Conservation (phyloP, 176 grass and related monocot species). For the Pontederia paniculata region DNA sequence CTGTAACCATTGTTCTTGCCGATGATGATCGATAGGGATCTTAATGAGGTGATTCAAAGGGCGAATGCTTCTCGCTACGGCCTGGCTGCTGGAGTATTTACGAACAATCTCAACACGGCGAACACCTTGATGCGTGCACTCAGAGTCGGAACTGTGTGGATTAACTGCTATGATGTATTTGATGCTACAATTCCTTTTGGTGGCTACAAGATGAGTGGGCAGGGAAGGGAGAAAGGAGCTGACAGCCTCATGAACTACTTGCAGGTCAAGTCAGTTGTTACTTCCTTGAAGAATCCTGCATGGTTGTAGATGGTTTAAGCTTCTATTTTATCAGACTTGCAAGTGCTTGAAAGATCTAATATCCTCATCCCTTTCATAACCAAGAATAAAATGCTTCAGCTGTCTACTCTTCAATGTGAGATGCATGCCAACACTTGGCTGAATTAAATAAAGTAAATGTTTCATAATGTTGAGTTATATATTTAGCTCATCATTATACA, state of each 20-base stretch:
- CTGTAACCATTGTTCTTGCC: not conserved
- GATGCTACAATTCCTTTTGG: constrained; percentile 75
- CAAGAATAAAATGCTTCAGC: too few relatives aligned
- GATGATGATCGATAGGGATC: constrained; percentile 16
- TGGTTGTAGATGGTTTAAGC: constrained; percentile 37
- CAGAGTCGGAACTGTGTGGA: constrained; percentile 55
- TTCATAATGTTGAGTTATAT: too few relatives aligned
- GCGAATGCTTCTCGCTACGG: constrained; percentile 44
- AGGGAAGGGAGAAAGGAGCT: constrained; percentile 58
- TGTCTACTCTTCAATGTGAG: too few relatives aligned
- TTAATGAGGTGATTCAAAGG: constrained; percentile 53
- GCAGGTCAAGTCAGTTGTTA: constrained; percentile 65
- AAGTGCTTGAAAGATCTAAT: too few relatives aligned
- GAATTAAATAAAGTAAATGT: too few relatives aligned
- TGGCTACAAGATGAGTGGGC: constrained; percentile 79
- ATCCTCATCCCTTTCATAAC: too few relatives aligned
- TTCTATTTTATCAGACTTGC: too few relatives aligned
- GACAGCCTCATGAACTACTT: constrained; percentile 73
- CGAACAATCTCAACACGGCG: constrained; percentile 47
- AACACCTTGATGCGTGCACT: constrained; percentile 54
- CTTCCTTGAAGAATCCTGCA: constrained; percentile 48
- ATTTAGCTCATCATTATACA: too few relatives aligned
- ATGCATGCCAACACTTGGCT: too few relatives aligned
- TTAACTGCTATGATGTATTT: constrained; percentile 71
- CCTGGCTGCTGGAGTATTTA: constrained; percentile 77